These are phyloP conservation scores for Stachybotrys chartarum DNA, from an alignment of 2,329 filamentous ascomycete genomes.

Conservation along the genomic window DNA sequence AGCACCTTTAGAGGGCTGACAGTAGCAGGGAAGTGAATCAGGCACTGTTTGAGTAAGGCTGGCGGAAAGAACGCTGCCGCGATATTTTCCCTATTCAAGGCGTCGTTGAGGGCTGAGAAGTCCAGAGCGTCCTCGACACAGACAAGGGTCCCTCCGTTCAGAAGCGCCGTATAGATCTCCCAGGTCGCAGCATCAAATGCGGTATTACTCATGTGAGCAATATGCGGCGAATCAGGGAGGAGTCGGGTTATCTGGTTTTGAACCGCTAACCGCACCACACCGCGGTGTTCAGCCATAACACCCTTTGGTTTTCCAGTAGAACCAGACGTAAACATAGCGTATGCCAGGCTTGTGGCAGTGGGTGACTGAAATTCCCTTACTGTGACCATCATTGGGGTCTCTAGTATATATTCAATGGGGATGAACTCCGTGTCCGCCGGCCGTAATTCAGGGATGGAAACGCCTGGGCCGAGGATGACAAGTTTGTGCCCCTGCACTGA, in stretches of 20 bases:
- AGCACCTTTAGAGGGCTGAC: slow-evolving; percentile 6
- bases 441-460: background rate
- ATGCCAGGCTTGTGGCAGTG: slow-evolving; percentile 1
- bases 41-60: slow-evolving; percentile 8
- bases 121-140: slow-evolving; percentile 12
- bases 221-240: background rate
- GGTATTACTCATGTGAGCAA: slow-evolving; percentile 5
- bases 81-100: slow-evolving; percentile 5
- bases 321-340: slow-evolving; percentile 3
- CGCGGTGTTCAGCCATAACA: slow-evolving; percentile 8
- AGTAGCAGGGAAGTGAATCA: slow-evolving; percentile 1
- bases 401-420: background rate
- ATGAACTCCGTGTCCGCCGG: background rate
- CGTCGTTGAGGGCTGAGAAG: slow-evolving; percentile 2
- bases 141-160: slow-evolving; percentile 11
- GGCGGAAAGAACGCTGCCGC: slow-evolving; percentile 5
- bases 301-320: slow-evolving; percentile 6
- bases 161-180: slow-evolving; percentile 7
- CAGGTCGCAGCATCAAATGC: slow-evolving; percentile 6
- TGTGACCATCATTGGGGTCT: background rate
- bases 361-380: background rate
- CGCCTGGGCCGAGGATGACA: background rate
- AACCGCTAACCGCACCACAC: background rate
- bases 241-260: background rate
- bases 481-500: slow-evolving; percentile 1